Evolutionary conservation across 1,284 basidiomycete genomes (phyloP).

Genomic region (Melampsora larici-populina): DNA sequence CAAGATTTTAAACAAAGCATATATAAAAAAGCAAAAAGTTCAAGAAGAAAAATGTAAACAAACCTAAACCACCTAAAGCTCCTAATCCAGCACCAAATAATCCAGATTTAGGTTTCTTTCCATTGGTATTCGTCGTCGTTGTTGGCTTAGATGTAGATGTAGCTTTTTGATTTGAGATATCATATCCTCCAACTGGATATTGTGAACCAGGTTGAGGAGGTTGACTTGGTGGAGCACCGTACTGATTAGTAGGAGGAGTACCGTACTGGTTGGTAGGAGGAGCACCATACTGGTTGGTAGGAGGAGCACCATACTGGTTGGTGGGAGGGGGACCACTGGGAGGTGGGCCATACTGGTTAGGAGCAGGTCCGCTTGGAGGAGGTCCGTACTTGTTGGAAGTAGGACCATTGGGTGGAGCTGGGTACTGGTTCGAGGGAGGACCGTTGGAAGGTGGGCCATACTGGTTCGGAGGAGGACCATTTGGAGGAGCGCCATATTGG

Average conservation of each 20-base stretch:
- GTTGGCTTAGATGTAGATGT: neutral
- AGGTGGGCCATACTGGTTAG: neutral
- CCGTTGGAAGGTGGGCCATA: neutral
- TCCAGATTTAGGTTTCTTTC: slow-evolving; percentile 25
- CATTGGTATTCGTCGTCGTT: neutral
- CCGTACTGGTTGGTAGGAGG: too few relatives aligned
- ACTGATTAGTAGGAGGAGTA: too few relatives aligned
- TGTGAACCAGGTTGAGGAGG: neutral
- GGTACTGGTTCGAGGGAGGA: neutral
- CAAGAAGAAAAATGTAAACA: neutral
- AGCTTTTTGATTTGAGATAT: neutral
- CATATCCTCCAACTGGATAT: slow-evolving; percentile 34
- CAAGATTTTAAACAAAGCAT: neutral
- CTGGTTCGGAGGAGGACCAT: neutral
- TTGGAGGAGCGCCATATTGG: slow-evolving; percentile 16
- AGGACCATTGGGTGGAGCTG: neutral
- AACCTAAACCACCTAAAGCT: slow-evolving; percentile 35
- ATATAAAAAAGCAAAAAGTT: neutral
- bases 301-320: too few relatives aligned
- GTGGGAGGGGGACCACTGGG: neutral
- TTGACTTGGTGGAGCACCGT: too few relatives aligned
- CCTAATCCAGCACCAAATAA: slow-evolving; percentile 29
- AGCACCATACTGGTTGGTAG: too few relatives aligned
- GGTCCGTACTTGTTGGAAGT: neutral
- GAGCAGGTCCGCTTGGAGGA: neutral